phyloP scores from a whole-genome alignment of 2,329 filamentous ascomycete species.

The Aspergillus clavatus region DNA sequence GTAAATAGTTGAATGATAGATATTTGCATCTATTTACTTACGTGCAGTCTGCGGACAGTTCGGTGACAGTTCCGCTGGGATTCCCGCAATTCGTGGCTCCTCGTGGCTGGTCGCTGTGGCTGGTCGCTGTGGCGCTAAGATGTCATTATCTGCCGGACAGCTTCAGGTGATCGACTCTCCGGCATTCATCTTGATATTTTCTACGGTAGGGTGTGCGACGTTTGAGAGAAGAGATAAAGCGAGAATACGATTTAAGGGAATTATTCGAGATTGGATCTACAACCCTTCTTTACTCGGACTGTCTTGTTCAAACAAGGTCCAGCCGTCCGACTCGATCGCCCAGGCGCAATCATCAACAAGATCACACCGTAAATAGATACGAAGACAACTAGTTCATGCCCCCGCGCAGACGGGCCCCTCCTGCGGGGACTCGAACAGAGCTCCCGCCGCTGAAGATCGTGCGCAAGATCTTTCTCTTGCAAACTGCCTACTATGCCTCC shows the following conservation, averaged over 20 bases:
- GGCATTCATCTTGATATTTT: neutral
- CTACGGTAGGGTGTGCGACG: neutral
- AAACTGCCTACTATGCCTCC: conserved; percentile 60
- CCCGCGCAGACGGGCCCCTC: conserved; percentile 54
- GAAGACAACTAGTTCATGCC: conserved; percentile 30
- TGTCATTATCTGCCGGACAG: neutral
- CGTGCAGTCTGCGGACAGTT: too few relatives aligned
- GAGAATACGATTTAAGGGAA: neutral
- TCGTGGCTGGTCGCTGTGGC: neutral
- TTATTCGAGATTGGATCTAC: neutral
- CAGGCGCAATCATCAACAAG: neutral
- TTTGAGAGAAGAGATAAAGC: neutral
- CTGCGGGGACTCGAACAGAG: conserved; percentile 61
- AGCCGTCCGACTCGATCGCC: neutral
- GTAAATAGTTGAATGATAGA: neutral
- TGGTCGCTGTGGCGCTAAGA: neutral
- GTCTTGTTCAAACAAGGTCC: neutral
- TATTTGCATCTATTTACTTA: too few relatives aligned
- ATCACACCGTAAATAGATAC: too few relatives aligned
- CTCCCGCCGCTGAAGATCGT: conserved; percentile 64
- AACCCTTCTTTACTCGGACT: neutral
- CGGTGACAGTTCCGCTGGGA: neutral
- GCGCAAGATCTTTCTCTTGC: conserved; percentile 61
- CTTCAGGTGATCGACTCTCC: neutral
- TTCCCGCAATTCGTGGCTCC: neutral